Percentiles rank a stretch among this genome's conserved stretches.
Conservation (phyloP, 2,329 filamentous ascomycete genomes). For the Aspergillus niger region DNA sequence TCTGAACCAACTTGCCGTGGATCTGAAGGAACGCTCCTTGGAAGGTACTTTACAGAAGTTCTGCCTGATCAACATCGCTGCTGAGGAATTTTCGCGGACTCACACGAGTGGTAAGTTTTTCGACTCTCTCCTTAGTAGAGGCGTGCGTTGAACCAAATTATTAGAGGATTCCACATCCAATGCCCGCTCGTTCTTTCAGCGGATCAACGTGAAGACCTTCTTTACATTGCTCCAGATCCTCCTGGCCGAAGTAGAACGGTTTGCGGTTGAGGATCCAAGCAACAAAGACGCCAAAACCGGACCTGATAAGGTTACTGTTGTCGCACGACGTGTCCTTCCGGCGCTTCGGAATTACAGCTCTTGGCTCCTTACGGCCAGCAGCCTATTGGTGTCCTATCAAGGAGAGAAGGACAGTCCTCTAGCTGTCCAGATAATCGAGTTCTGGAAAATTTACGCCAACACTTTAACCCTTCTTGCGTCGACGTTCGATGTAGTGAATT, state of each 20-base stretch:
- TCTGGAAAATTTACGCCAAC: slow-evolving; percentile 68
- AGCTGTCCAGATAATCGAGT: slow-evolving; percentile 59
- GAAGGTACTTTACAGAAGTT: slow-evolving; percentile 73
- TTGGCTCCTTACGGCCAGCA: slow-evolving; percentile 63
- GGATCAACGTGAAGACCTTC: slow-evolving; percentile 78
- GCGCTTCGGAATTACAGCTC: slow-evolving; percentile 67
- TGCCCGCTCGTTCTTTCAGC: slow-evolving; percentile 63
- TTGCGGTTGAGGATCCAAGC: slow-evolving; percentile 53
- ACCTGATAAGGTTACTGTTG: slow-evolving; percentile 57
- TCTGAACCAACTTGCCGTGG: slow-evolving; percentile 71
- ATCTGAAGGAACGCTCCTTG: slow-evolving; percentile 68
- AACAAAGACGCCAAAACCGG: slow-evolving; percentile 41
- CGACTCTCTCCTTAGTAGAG: slow-evolving; percentile 10
- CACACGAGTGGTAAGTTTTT: slow-evolving; percentile 58
- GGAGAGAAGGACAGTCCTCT: slow-evolving; percentile 54
- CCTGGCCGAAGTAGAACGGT: slow-evolving; percentile 67
- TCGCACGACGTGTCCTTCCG: slow-evolving; percentile 64
- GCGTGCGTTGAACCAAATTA: slow-evolving; percentile 19
- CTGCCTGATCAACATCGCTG: slow-evolving; percentile 80
- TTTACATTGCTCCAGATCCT: slow-evolving; percentile 70
- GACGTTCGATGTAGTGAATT: slow-evolving; percentile 59
- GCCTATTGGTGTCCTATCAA: slow-evolving; percentile 55
- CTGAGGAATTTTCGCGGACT: slow-evolving; percentile 70
- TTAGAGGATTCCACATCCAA: slow-evolving; percentile 53
- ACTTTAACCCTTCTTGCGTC: slow-evolving; percentile 61